These are phyloP conservation scores for Pleurotus citrinopileatus DNA, from an alignment of 768 basidiomycete genomes.

Conservation along the genomic window DNA sequence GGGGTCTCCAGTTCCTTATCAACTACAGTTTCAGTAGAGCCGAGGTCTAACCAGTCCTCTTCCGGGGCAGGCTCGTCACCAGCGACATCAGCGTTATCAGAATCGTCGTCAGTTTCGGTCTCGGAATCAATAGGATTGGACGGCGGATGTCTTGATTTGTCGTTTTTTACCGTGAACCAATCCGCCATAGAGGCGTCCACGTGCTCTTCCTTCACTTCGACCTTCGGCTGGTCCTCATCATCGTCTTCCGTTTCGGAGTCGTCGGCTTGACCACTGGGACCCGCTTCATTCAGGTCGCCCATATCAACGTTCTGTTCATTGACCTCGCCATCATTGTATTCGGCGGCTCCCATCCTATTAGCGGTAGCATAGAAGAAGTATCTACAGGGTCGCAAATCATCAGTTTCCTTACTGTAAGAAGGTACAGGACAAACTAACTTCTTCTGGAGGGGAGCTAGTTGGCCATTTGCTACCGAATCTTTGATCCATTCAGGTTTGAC, in stretches of 20 bases:
- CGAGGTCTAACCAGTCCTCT: constrained; percentile 39
- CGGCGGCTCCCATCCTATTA: constrained; percentile 43
- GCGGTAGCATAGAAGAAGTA: constrained; percentile 79
- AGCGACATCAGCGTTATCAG: constrained; percentile 61
- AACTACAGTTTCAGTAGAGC: background rate
- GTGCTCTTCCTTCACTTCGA: constrained; percentile 18
- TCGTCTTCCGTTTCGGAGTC: constrained; percentile 16
- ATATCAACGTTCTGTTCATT: constrained; percentile 26
- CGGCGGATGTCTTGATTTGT: constrained; percentile 21
- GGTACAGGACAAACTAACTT: constrained; percentile 42
- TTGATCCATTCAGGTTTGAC: constrained; percentile 80
- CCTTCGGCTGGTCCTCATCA: constrained; percentile 21
- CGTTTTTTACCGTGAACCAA: constrained; percentile 58
- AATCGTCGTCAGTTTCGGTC: constrained; percentile 65
- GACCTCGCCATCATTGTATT: constrained; percentile 45
- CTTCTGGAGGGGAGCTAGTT: constrained; percentile 59
- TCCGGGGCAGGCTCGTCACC: constrained; percentile 24
- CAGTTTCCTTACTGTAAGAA: background rate
- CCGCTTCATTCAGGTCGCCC: constrained; percentile 13
- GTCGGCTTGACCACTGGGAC: constrained; percentile 20
- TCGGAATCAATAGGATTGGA: constrained; percentile 34
- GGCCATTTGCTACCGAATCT: constrained; percentile 65
- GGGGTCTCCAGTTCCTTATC: background rate
- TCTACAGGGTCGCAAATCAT: constrained; percentile 29
- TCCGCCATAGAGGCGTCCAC: constrained; percentile 50